Base-by-base conservation (phyloP, 140 eudicot genomes). In the Flaveria floridana region DNA sequence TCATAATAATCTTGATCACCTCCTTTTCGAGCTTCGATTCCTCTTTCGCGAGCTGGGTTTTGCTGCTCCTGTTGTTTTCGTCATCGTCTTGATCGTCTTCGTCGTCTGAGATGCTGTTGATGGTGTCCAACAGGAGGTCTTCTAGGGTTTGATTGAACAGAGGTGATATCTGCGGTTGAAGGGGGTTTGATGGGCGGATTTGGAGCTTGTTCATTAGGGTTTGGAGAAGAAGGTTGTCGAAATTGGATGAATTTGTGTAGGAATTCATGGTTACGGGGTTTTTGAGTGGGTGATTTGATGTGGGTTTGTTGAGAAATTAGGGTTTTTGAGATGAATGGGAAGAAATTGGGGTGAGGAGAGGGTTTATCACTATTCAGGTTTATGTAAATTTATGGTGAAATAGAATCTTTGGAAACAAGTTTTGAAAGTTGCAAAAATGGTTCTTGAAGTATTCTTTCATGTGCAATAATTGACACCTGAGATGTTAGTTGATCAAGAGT, bases 1-100 rank as follows among this genome's bases (percentile, higher is more conserved):
- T 42, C 1, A 88, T 88, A 20, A 94, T 86, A 0, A 87, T 82
- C 56, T 79, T 82, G 48, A 93, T 81, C 13, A 93, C 78, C 41
- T 87, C 89, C 65, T 91, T 94, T 52, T 94, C 99, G 15, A 94
- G 96, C 88, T 76, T 87, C 53, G 97, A 82, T 84, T 94, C 99
- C 68, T 94, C 96, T 69, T 76, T 88, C 0, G 96, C 88, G 59
- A 94, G 87, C 68, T 78, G 95, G 64, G 86, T 63, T 53, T 84
- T 90, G 53, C 52, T 63, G 18, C 42, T 26, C 51, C 7, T 61
- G 50, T 21, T 68, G 76, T 9, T 28, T 13, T 83, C 71, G 5
- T 65, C 82, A 15, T 79, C 79, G 3, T 81, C 82, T 8, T 20
- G 69, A 14, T 81, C 81, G 15, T 75, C 83, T 55, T 82, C 89